phyloP scores from a whole-genome alignment of 441 rosid species.

The Bruguiera hainesii region DNA sequence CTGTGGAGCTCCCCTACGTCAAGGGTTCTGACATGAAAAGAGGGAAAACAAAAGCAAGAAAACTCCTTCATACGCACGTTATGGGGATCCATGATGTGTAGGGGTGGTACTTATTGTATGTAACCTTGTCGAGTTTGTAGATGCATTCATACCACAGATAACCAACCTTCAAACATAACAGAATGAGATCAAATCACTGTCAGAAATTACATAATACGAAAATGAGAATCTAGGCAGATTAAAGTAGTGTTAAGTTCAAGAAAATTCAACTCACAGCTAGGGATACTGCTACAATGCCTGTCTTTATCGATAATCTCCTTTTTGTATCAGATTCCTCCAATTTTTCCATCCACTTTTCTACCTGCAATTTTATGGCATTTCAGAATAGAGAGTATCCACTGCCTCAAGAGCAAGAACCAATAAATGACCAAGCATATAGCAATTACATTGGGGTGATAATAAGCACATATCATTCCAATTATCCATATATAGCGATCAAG shows the following conservation, averaged over 20 bases:
- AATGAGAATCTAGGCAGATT: slow-evolving; percentile 9
- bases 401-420: slow-evolving; percentile 9
- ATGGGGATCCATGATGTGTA: slow-evolving; percentile 99
- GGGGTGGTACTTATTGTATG: slow-evolving; percentile 95
- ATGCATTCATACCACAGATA: slow-evolving; percentile 89
- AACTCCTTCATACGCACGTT: slow-evolving; percentile 51
- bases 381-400: not conserved
- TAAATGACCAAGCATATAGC: not conserved
- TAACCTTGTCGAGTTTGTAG: slow-evolving; percentile 88
- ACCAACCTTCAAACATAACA: slow-evolving; percentile 57
- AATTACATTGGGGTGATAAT: slow-evolving; percentile 84
- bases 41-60: slow-evolving; percentile 2
- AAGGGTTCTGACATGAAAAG: not conserved
- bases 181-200: slow-evolving; percentile 14
- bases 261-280: slow-evolving; percentile 54
- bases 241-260: slow-evolving; percentile 3
- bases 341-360: slow-evolving; percentile 98
- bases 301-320: slow-evolving; percentile 63
- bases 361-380: slow-evolving; percentile 40
- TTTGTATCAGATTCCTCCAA: slow-evolving; percentile 89
- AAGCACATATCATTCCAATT: slow-evolving; percentile 94
- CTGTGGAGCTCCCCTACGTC: not conserved
- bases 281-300: slow-evolving; percentile 54
- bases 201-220: slow-evolving; percentile 4
- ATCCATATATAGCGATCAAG: slow-evolving; percentile 99